Base-by-base conservation (phyloP, 768 basidiomycete species). In the Serpula lacrymans region DNA sequence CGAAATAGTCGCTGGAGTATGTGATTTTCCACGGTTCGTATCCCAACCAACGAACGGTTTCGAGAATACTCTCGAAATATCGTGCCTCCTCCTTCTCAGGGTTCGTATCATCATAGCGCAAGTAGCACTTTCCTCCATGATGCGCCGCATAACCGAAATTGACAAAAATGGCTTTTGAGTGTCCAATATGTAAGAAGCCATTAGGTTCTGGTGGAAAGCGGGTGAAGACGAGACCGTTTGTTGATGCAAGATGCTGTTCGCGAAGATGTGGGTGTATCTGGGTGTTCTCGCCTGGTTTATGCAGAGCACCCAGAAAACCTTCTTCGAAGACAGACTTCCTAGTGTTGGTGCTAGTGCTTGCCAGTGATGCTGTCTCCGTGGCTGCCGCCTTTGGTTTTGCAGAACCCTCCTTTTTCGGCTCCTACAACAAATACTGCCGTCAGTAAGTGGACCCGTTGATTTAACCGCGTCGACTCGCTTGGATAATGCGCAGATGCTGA, bases 181-280 rank as follows among this genome's bases (percentile, higher is more conserved):
- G 96, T 3, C 95, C 95, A 50, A 91, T 85, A 53, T 92, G 96
- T 28, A 98, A 74, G 65, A 78, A 98, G 10, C 96, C 96, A 58
- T 99, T 99, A 3, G 96, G 96, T 65, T 99, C 96, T 2, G 96
- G 96, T 18, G 96, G 96, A 67, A 99, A 99, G 27, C 96, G 89
- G 9, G 96, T 99, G 69, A 84, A 84, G 4, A 98, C 94, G 36
- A 77, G 69, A 6, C 92, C 89, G 11, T 75, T 77, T 1, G 96
- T 98, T 5, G 72, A 73, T 6, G 78, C 73, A 28, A 98, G 68
- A 58, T 99, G 96, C 41, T 78, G 71, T 47, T 90, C 82, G 33
- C 86, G 84, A 37, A 96, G 78, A 37, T 75, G 72, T 3, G 84
- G 75, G 43, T 82, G 74, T 28, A 88, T 74, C 62, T 99, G 96